A percentile compares a stretch with the other conserved stretches of the same genome.
These are phyloP conservation scores for Metschnikowia rubicola DNA, from an alignment of 805 yeast genomes.

Conservation along the genomic window DNA sequence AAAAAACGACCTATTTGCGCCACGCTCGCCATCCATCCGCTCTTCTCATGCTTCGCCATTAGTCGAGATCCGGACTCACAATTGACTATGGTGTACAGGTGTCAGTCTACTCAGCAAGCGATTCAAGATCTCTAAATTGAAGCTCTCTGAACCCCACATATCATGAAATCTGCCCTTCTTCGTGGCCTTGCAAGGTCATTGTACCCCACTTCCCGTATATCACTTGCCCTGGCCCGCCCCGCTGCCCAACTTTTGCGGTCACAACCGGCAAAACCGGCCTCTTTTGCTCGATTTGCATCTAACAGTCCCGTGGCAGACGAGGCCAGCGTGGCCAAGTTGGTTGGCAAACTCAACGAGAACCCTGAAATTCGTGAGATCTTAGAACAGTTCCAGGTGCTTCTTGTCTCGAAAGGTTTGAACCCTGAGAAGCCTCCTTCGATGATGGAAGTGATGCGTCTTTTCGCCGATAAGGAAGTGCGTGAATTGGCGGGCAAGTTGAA, in stretches of 20 bases:
- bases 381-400: constrained; percentile 29
- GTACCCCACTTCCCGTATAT: neutral
- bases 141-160: neutral
- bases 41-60: no score
- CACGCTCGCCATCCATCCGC: no score
- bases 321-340: constrained; percentile 18
- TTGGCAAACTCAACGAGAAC: constrained; percentile 17
- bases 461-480: constrained; percentile 36
- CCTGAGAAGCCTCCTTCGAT: constrained; percentile 33
- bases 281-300: constrained; percentile 11
- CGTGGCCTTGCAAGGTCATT: constrained; percentile 5
- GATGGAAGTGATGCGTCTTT: constrained; percentile 34
- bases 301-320: constrained; percentile 7
- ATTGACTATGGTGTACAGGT: neutral
- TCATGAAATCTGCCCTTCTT: constrained; percentile 6
- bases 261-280: neutral
- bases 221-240: neutral
- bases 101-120: neutral
- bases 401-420: constrained; percentile 31
- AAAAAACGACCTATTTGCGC: no score
- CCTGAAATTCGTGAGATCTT: constrained; percentile 32
- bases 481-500: constrained; percentile 27
- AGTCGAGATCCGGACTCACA: neutral
- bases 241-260: neutral
- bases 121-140: no score